These are phyloP conservation scores for Candida pseudoviswanathii DNA, from an alignment of 1,139 yeast genomes.

Conservation along the genomic window DNA sequence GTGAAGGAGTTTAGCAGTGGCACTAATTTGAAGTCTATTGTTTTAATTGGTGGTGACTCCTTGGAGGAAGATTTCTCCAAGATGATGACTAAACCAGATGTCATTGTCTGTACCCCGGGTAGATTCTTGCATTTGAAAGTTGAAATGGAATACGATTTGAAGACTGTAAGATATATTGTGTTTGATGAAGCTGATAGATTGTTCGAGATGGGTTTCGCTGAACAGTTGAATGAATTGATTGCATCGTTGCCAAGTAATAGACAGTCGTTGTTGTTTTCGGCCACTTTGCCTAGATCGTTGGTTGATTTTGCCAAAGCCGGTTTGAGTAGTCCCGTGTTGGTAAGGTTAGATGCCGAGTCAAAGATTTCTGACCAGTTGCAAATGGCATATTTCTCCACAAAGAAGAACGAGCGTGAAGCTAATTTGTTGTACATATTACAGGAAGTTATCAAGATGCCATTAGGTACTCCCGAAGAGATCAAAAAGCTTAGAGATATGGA, in stretches of 20 bases:
- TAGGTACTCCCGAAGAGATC: conserved; percentile 68
- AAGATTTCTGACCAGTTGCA: conserved; percentile 89
- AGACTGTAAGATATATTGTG: conserved; percentile 82
- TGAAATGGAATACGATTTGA: conserved; percentile 88
- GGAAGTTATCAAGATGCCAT: conserved; percentile 83
- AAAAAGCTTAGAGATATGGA: conserved; percentile 52
- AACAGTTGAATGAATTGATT: conserved; percentile 86
- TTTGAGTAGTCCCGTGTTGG: conserved; percentile 84
- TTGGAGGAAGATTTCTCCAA: conserved; percentile 92
- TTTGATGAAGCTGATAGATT: conserved; percentile 98
- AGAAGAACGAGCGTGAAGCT: conserved; percentile 88
- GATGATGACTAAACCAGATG: conserved; percentile 94
- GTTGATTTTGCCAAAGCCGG: conserved; percentile 99
- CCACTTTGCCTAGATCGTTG: conserved; percentile 88
- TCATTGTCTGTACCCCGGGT: conserved; percentile 97
- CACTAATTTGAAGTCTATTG: conserved; percentile 76
- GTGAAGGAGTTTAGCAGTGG: conserved; percentile 87
- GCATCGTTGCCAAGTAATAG: conserved; percentile 80
- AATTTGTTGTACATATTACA: conserved; percentile 74
- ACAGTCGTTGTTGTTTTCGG: conserved; percentile 89
- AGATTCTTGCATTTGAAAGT: conserved; percentile 92
- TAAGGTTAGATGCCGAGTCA: conserved; percentile 88
- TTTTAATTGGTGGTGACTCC: conserved; percentile 96
- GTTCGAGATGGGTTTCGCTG: conserved; percentile 96
- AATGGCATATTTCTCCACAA: conserved; percentile 83